Conservation (phyloP, 441 rosid species). For the Populus trichocarpa region DNA sequence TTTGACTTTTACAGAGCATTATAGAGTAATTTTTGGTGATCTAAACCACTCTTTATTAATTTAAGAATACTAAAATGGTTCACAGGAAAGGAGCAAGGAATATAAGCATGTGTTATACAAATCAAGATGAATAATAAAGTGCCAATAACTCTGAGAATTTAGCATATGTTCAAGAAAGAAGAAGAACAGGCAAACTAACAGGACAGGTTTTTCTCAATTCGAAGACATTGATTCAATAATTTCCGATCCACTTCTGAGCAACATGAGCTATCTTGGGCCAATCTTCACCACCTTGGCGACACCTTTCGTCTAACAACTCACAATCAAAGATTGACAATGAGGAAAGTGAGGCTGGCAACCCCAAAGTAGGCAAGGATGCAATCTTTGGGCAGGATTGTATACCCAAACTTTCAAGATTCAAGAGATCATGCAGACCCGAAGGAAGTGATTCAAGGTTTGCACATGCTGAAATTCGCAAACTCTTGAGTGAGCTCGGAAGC, state of each 20-base stretch:
- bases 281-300: conserved; percentile 21
- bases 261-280: conserved; percentile 27
- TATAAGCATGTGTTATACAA: no score
- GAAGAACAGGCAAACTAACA: no score
- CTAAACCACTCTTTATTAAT: no score
- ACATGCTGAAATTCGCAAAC: conserved; percentile 29
- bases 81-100: no score
- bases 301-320: conserved; percentile 19
- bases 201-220: neutral
- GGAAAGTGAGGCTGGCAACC: conserved; percentile 16
- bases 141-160: no score
- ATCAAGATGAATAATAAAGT: no score
- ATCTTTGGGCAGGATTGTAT: conserved; percentile 20
- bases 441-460: conserved; percentile 34
- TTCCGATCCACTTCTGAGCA: conserved; percentile 14
- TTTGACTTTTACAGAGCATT: no score
- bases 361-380: conserved; percentile 20
- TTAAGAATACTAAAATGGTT: no score
- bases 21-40: no score
- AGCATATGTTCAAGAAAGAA: no score
- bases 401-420: conserved; percentile 17
- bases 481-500: conserved; percentile 27
- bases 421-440: conserved; percentile 21
- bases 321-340: conserved; percentile 18
- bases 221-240: neutral